phyloP scores from a whole-genome alignment of 495 filamentous ascomycete genomes.

The Paragyromitra xinjiangensis region DNA sequence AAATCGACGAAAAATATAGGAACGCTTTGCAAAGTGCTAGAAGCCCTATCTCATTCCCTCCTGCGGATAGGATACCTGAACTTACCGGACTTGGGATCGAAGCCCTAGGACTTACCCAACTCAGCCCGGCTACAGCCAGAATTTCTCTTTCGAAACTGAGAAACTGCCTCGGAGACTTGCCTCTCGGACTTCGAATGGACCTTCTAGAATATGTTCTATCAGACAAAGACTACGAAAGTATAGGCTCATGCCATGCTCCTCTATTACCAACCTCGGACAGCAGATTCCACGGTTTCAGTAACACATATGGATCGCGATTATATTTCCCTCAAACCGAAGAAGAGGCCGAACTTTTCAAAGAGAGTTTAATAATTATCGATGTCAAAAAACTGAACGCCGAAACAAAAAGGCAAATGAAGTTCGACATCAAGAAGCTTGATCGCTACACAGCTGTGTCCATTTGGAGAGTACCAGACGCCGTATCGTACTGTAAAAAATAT shows the following conservation, averaged over 20 bases:
- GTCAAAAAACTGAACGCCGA: not conserved
- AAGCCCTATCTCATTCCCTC: constrained; percentile 36
- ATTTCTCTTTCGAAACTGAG: constrained; percentile 26
- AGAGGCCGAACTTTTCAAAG: constrained; percentile 37
- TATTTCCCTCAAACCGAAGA: constrained; percentile 30
- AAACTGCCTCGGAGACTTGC: constrained; percentile 8
- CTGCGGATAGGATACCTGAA: constrained; percentile 40
- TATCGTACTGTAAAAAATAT: constrained; percentile 34
- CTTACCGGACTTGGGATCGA: constrained; percentile 15
- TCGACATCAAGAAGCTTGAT: constrained; percentile 21
- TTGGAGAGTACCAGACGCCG: constrained; percentile 49
- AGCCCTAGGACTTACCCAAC: constrained; percentile 5
- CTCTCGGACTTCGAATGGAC: constrained; percentile 5
- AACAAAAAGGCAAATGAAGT: constrained; percentile 8
- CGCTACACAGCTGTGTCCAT: constrained; percentile 26
- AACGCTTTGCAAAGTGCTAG: constrained; percentile 36
- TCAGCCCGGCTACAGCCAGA: constrained; percentile 32
- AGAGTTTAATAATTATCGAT: constrained; percentile 36
- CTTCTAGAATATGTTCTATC: constrained; percentile 53
- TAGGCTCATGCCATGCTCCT: constrained; percentile 44
- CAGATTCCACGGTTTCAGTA: constrained; percentile 35
- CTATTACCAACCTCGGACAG: constrained; percentile 42
- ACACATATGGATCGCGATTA: constrained; percentile 18
- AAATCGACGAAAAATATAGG: constrained; percentile 23
- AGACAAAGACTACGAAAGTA: constrained; percentile 33